These are phyloP conservation scores for Cercospora sojina DNA, from an alignment of 2,329 filamentous ascomycete species.

Conservation along the genomic window DNA sequence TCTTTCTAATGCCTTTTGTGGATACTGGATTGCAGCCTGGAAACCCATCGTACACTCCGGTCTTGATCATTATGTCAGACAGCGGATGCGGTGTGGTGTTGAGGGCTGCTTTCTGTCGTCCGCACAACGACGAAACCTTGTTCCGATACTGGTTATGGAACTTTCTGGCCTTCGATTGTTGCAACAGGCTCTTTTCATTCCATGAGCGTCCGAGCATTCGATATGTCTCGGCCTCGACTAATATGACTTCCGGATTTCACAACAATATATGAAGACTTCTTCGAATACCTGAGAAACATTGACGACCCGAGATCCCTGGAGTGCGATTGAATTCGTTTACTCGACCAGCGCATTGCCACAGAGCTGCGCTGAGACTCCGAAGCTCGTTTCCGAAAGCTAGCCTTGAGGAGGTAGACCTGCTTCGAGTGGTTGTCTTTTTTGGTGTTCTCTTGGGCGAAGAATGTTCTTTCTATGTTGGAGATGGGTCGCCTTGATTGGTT, in stretches of 20 bases:
- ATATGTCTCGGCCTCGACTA: conserved; percentile 25
- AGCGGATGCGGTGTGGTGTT: conserved; percentile 29
- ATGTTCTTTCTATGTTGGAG: conserved; percentile 10
- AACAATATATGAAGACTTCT: conserved; percentile 16
- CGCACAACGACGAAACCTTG: conserved; percentile 19
- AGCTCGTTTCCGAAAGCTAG: conserved; percentile 38
- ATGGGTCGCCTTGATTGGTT: conserved; percentile 30
- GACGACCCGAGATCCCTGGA: conserved; percentile 20
- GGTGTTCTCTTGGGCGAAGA: conserved; percentile 3
- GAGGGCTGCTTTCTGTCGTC: conserved; percentile 16
- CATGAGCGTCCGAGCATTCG: conserved; percentile 23
- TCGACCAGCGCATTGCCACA: conserved; percentile 19
- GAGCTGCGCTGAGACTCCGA: conserved; percentile 22
- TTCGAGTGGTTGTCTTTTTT: conserved; percentile 29
- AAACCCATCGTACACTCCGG: conserved; percentile 30
- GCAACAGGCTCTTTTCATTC: conserved; percentile 21
- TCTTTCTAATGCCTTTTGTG: conserved; percentile 16
- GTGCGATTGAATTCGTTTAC: conserved; percentile 22
- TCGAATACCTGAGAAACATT: conserved; percentile 16
- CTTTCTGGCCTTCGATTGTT: conserved; percentile 16
- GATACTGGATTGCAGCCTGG: conserved; percentile 17
- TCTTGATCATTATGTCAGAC: conserved; percentile 22
- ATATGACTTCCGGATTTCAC: conserved; percentile 26
- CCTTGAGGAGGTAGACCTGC: conserved; percentile 39
- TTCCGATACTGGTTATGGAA: conserved; percentile 22